Conservation (phyloP, 2,329 filamentous ascomycete genomes). For the Seiridium unicorne region DNA sequence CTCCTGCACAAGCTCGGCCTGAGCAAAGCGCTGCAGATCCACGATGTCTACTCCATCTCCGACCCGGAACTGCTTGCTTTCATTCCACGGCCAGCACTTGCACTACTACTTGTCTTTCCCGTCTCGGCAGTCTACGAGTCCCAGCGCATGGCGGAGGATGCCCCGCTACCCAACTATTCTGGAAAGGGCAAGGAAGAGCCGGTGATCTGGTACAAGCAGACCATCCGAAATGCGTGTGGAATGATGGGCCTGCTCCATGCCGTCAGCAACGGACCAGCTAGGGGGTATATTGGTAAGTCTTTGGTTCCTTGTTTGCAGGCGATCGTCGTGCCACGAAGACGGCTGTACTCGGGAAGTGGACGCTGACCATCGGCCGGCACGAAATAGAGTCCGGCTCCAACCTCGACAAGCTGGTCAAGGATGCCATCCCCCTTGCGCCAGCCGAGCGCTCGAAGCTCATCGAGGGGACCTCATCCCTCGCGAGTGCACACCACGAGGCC, state of each 20-base stretch:
- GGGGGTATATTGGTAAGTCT: slow-evolving; percentile 54
- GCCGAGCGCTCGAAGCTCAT: slow-evolving; percentile 68
- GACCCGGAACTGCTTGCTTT: slow-evolving; percentile 83
- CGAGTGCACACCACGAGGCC: slow-evolving; percentile 74
- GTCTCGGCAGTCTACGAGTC: slow-evolving; percentile 77
- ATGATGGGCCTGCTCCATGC: slow-evolving; percentile 86
- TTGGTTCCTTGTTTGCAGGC: too few relatives aligned
- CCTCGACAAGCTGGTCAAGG: slow-evolving; percentile 63
- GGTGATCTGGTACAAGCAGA: slow-evolving; percentile 93
- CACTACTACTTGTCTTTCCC: slow-evolving; percentile 90
- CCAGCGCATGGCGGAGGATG: slow-evolving; percentile 73
- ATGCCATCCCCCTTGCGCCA: slow-evolving; percentile 70
- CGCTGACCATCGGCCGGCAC: not conserved
- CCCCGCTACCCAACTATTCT: slow-evolving; percentile 58
- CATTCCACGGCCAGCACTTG: slow-evolving; percentile 83
- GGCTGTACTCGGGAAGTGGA: not conserved
- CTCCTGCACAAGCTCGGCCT: slow-evolving; percentile 84
- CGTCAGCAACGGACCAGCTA: slow-evolving; percentile 72
- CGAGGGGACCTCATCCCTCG: slow-evolving; percentile 73
- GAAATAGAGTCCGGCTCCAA: slow-evolving; percentile 46
- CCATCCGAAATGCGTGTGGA: slow-evolving; percentile 90
- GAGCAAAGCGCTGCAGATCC: slow-evolving; percentile 71
- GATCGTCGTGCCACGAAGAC: too few relatives aligned
- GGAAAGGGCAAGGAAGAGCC: slow-evolving; percentile 69
- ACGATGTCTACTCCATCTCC: slow-evolving; percentile 90